Evolutionary conservation across 2,329 filamentous ascomycete species (phyloP).

Genomic region (Exophiala phaeomuriformis): DNA sequence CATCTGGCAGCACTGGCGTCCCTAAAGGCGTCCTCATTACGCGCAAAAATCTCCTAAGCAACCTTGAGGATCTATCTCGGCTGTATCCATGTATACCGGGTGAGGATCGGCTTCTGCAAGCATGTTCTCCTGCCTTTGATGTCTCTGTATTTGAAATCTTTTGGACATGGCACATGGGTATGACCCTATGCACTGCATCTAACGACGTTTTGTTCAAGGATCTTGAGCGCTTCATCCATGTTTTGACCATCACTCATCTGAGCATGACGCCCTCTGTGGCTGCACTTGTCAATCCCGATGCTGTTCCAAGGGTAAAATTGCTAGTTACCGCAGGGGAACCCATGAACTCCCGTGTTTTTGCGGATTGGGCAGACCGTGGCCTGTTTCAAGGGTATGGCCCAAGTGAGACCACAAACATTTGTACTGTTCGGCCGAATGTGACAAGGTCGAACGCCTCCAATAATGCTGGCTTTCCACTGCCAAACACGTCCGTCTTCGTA

Average conservation of each 20-base stretch:
- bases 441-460: conserved; percentile 52
- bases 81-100: conserved; percentile 54
- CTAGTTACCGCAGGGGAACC: conserved; percentile 76
- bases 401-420: conserved; percentile 82
- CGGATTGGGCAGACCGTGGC: conserved; percentile 56
- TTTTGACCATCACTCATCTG: conserved; percentile 64
- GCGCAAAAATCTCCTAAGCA: conserved; percentile 67
- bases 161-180: conserved; percentile 70
- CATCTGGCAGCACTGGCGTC: conserved; percentile 70
- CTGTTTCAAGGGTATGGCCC: conserved; percentile 79
- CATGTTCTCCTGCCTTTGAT: conserved; percentile 78
- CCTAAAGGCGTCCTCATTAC: conserved; percentile 77
- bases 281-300: conserved; percentile 59
- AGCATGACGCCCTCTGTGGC: conserved; percentile 83
- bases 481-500: conserved; percentile 70
- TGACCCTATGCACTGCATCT: conserved; percentile 66
- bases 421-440: conserved; percentile 62
- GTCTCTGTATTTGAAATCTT: conserved; percentile 88
- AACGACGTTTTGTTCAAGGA: conserved; percentile 70
- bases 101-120: conserved; percentile 62
- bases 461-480: conserved; percentile 68
- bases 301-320: conserved; percentile 64
- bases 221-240: conserved; percentile 59
- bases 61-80: conserved; percentile 58
- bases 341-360: conserved; percentile 63